phyloP scores from a whole-genome alignment of 495 filamentous ascomycete species.

The Tetracladium marchalianum region DNA sequence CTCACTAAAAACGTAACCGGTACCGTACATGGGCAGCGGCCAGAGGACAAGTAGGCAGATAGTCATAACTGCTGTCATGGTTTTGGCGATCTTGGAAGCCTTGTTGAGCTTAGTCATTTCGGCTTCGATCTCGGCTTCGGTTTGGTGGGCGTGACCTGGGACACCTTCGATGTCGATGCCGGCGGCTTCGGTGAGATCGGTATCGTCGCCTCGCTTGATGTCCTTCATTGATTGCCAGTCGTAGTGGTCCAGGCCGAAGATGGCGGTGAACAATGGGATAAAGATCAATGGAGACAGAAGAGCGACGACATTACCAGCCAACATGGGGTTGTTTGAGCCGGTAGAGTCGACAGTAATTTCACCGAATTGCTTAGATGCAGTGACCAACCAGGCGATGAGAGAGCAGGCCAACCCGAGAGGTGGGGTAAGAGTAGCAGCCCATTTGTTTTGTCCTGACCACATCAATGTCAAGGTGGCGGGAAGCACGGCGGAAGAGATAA shows the following conservation, averaged over 20 bases:
- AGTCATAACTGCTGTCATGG: constrained; percentile 63
- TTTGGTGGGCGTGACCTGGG: constrained; percentile 7
- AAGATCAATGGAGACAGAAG: constrained; percentile 73
- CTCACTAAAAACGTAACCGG: constrained; percentile 66
- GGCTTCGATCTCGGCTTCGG: constrained; percentile 7
- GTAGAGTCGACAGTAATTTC: constrained; percentile 64
- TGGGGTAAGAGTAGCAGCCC: constrained; percentile 32
- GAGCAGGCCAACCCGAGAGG: constrained; percentile 67
- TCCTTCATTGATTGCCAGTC: constrained; percentile 81
- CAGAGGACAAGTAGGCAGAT: constrained; percentile 73
- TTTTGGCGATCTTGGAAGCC: constrained; percentile 71
- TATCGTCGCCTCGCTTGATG: constrained; percentile 65
- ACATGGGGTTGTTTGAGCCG: constrained; percentile 79
- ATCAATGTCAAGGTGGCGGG: constrained; percentile 16
- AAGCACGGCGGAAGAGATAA: constrained; percentile 20
- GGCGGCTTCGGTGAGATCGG: constrained; percentile 23
- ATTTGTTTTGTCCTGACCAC: constrained; percentile 18
- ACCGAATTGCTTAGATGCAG: constrained; percentile 68
- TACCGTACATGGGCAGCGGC: constrained; percentile 93
- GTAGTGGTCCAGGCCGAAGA: constrained; percentile 56
- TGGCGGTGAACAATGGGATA: constrained; percentile 67
- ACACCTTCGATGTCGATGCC: constrained; percentile 16
- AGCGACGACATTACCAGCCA: constrained; percentile 72
- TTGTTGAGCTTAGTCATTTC: constrained; percentile 46
- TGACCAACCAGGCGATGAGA: constrained; percentile 85